phyloP scores from a whole-genome alignment of 2,329 filamentous ascomycete species.

The Eurotiales sp. region DNA sequence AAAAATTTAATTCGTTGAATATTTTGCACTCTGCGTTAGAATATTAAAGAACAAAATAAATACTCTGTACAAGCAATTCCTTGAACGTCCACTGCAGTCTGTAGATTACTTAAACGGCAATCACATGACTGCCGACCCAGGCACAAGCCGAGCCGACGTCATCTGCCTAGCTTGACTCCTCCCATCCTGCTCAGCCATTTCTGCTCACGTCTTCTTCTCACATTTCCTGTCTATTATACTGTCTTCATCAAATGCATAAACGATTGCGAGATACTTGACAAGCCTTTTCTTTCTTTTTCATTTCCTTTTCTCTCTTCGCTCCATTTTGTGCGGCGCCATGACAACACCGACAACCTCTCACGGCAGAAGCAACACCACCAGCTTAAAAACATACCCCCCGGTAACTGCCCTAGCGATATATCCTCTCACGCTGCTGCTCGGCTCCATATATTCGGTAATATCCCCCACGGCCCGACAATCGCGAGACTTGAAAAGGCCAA shows the following conservation, averaged over 20 bases:
- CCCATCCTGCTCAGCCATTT: neutral
- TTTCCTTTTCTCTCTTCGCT: too few species aligned
- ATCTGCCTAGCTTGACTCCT: slow-evolving; percentile 3
- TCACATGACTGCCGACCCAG: slow-evolving; percentile 3
- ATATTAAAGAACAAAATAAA: too few species aligned
- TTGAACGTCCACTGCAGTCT: too few species aligned
- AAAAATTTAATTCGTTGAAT: too few species aligned
- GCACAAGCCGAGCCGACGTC: slow-evolving; percentile 8
- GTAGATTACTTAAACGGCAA: neutral
- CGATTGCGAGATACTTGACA: neutral
- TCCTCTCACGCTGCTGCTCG: slow-evolving; percentile 72
- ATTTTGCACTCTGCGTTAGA: too few species aligned
- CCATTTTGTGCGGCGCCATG: neutral
- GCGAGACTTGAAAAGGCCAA: neutral
- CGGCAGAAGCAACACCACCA: neutral
- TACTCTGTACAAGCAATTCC: too few species aligned
- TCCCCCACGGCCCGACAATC: slow-evolving; percentile 62
- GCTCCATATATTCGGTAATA: slow-evolving; percentile 73
- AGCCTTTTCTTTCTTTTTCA: neutral
- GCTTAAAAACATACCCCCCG: slow-evolving; percentile 49
- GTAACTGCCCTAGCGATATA: slow-evolving; percentile 65
- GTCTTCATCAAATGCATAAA: neutral
- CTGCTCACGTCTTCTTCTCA: neutral
- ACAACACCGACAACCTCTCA: slow-evolving; percentile 7
- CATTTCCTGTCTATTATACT: neutral